phyloP scores from a whole-genome alignment of 148 eudicot genomes.

The Polygonum aviculare region DNA sequence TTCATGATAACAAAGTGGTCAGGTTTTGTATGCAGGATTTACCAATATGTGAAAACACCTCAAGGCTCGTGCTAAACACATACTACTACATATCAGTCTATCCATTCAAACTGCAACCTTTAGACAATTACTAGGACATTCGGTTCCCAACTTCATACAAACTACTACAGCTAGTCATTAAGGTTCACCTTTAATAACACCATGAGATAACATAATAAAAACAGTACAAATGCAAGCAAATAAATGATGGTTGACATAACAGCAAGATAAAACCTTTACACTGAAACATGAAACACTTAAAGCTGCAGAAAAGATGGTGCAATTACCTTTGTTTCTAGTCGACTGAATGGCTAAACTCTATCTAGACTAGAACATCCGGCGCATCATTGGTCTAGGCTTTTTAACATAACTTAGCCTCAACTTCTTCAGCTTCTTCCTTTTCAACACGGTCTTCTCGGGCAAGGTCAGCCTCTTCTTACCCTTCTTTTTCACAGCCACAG shows the following conservation, averaged over 20 bases:
- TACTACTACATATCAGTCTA: no score
- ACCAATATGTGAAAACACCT: neutral
- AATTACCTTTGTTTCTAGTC: conserved; percentile 6
- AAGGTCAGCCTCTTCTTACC: conserved; percentile 42
- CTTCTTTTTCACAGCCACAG: conserved; percentile 45
- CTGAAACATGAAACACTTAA: neutral
- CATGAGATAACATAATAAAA: neutral
- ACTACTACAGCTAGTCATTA: neutral
- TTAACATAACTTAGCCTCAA: conserved; percentile 55
- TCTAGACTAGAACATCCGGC: conserved; percentile 30
- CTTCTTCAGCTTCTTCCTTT: conserved; percentile 33
- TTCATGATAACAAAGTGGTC: neutral
- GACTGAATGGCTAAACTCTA: conserved; percentile 4
- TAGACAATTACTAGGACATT: neutral
- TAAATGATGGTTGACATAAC: neutral
- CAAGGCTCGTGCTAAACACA: neutral
- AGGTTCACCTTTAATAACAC: neutral
- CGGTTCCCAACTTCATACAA: neutral
- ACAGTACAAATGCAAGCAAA: neutral
- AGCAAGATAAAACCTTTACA: neutral
- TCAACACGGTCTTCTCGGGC: conserved; percentile 41
- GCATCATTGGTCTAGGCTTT: conserved; percentile 30
- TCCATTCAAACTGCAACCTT: neutral
- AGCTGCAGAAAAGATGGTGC: neutral
- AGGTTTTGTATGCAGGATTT: neutral